A percentile compares a stretch with the other conserved stretches of the same genome.
Evolutionary conservation across 495 filamentous ascomycete genomes (phyloP).

Genomic region (Podospora tetraspora): DNA sequence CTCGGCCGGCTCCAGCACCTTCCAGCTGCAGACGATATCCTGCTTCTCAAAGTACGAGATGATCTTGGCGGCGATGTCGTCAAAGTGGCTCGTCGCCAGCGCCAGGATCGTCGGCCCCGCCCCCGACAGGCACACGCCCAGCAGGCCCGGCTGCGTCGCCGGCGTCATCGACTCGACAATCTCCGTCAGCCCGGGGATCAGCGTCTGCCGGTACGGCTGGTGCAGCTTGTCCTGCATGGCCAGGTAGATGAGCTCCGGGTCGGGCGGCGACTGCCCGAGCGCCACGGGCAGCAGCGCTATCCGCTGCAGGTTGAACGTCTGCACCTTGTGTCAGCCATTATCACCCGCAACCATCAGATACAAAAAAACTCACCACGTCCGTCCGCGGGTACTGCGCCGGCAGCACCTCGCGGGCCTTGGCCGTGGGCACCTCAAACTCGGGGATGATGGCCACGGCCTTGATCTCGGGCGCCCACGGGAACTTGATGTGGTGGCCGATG

Average conservation of each 20-base stretch:
- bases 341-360: background rate
- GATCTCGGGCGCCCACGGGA: conserved; percentile 85
- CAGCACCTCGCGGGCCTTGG: conserved; percentile 76
- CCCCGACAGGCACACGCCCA: conserved; percentile 89
- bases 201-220: conserved; percentile 81
- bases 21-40: conserved; percentile 76
- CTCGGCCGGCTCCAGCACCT: conserved; percentile 79
- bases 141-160: conserved; percentile 73
- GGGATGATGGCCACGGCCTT: conserved; percentile 93
- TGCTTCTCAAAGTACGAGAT: conserved; percentile 55
- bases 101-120: conserved; percentile 93
- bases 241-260: conserved; percentile 85
- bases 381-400: conserved; percentile 67
- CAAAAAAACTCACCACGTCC: conserved; percentile 58
- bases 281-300: conserved; percentile 82
- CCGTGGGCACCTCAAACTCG: conserved; percentile 86
- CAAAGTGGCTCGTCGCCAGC: conserved; percentile 81
- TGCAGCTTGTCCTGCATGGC: conserved; percentile 98
- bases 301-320: conserved; percentile 92
- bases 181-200: conserved; percentile 88
- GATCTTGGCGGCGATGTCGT: conserved; percentile 72
- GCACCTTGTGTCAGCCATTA: background rate
- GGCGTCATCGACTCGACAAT: conserved; percentile 83
- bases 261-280: conserved; percentile 80
- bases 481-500: conserved; percentile 91